Conservation (phyloP, 768 basidiomycete species). For the Tremella yokohamensis region DNA sequence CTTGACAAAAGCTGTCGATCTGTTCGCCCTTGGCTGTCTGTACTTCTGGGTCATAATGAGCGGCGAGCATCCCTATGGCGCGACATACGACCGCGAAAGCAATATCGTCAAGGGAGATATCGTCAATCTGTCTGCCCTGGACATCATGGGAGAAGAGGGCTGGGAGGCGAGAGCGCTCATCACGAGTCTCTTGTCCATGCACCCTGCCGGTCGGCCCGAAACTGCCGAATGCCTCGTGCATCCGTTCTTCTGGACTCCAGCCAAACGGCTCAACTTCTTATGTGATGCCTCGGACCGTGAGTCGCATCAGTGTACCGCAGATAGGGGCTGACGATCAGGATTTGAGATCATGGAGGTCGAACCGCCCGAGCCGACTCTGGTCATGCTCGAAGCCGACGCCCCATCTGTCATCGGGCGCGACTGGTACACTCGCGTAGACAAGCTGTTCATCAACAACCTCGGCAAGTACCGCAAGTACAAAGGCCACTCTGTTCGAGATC, state of each 20-base stretch:
- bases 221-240: constrained; percentile 82
- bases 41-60: constrained; percentile 89
- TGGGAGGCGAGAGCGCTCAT: constrained; percentile 85
- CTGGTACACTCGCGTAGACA: constrained; percentile 84
- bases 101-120: constrained; percentile 79
- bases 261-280: constrained; percentile 80
- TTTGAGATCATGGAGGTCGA: constrained; percentile 98
- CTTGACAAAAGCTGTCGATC: constrained; percentile 91
- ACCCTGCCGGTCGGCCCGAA: constrained; percentile 74
- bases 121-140: constrained; percentile 67
- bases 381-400: constrained; percentile 71
- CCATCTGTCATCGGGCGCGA: constrained; percentile 67
- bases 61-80: constrained; percentile 91
- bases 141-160: constrained; percentile 86
- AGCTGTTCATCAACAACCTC: constrained; percentile 83
- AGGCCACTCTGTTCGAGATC: constrained; percentile 80
- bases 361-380: constrained; percentile 71
- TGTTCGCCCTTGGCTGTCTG: constrained; percentile 92
- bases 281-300: constrained; percentile 89
- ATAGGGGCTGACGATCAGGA: constrained; percentile 21
- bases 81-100: constrained; percentile 84
- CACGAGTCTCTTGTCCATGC: constrained; percentile 68
- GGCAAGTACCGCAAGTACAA: constrained; percentile 98
- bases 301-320: constrained; percentile 9
- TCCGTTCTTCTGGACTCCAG: constrained; percentile 95